Evolutionary conservation across 2,329 filamentous ascomycete genomes (phyloP), one percentile per base, ranked within the genome.

Genomic region (Periconia macrospinosa): DNA sequence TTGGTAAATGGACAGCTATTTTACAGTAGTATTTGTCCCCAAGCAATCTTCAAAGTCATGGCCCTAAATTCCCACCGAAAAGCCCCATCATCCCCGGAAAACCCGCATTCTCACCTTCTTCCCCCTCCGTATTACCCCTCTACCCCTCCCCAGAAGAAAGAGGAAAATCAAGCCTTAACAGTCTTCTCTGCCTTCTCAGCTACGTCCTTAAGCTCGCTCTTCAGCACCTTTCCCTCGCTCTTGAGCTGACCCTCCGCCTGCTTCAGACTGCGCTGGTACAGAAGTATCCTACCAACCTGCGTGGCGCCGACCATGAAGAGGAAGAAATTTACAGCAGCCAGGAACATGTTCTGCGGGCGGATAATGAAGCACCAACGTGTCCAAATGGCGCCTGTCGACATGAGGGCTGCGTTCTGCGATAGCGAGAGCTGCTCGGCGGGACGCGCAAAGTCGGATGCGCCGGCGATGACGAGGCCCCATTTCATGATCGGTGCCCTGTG

Each of bases 361-460:
- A 99, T 99, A 76, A 99, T 89, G 73, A 97, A 83, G 83, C 94
- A 99, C 94, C 94, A 99, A 63, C 94, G 86, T 44, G 94, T 99
- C 94, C 94, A 99, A 83, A 99, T 99, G 61, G 89, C 78, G 63
- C 94, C 94, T 10, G 94, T 99, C 66, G 87, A 87, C 72, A 91
- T 94, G 65, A 99, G 84, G 55, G 94, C 93, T 47, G 82, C 81
- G 80, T 97, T 99, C 79, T 97, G 92, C 30, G 90, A 94, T 58
- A 97, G 81, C 41, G 92, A 97, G 64, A 99, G 90, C 76, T 92
- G 91, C 76, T 95, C 90, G 59, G 90, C 91, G 30, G 94, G 94
- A 65, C 94, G 92, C 58, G 87, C 83, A 75, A 99, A 90, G 80
- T 99, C 94, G 66, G 91, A 88, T 72, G 96, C 84, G 72, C 94